Conservation (phyloP, 208 protist genomes). For the Blastocrithidia nonstop region DNA sequence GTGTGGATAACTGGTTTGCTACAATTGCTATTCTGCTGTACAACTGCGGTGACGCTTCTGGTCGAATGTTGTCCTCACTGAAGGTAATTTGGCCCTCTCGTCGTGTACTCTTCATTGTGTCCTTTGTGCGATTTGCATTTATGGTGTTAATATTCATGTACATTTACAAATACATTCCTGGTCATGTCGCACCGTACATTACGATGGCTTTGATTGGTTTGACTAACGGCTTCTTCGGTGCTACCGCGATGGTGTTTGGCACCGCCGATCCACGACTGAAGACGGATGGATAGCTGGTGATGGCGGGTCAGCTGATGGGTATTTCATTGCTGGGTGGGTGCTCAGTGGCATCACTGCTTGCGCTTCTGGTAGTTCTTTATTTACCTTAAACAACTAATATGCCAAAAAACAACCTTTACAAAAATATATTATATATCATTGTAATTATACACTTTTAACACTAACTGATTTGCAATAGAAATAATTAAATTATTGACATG, state of each 20-base stretch:
- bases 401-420: too few species aligned
- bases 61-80: slow-evolving; percentile 36
- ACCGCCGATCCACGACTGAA: slow-evolving; percentile 24
- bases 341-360: slow-evolving; percentile 37
- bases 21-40: slow-evolving; percentile 67
- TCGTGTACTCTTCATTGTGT: slow-evolving; percentile 22
- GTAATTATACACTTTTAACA: too few species aligned
- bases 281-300: slow-evolving; percentile 52
- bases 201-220: slow-evolving; percentile 36
- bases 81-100: slow-evolving; percentile 28
- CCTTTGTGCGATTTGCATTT: slow-evolving; percentile 31
- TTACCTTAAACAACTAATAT: background rate
- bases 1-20: slow-evolving; percentile 48
- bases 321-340: slow-evolving; percentile 47
- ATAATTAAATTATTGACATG: too few species aligned
- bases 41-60: slow-evolving; percentile 63
- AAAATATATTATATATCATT: too few species aligned
- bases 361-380: slow-evolving; percentile 29
- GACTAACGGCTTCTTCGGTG: slow-evolving; percentile 66
- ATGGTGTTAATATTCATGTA: slow-evolving; percentile 62
- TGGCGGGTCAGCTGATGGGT: slow-evolving; percentile 72
- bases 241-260: slow-evolving; percentile 64
- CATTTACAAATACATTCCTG: slow-evolving; percentile 65
- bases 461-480: too few species aligned
- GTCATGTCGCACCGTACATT: slow-evolving; percentile 34